These are phyloP conservation scores for Hemileia vastatrix DNA, from an alignment of 1,284 basidiomycete genomes.

Conservation along the genomic window DNA sequence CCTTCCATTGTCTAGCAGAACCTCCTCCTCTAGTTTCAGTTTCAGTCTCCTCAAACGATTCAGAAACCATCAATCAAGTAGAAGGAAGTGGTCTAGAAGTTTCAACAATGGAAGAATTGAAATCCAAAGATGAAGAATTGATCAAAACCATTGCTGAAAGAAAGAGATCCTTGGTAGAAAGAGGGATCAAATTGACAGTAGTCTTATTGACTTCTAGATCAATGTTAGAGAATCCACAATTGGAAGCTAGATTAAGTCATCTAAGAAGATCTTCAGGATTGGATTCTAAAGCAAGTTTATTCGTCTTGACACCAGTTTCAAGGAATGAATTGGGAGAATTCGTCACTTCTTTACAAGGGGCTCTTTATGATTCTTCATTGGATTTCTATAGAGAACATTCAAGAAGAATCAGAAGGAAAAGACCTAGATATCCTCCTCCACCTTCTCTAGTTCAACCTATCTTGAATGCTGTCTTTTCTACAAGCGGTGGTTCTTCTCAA, in stretches of 20 bases:
- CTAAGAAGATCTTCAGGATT: slow-evolving; percentile 76
- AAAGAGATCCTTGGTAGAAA: slow-evolving; percentile 66
- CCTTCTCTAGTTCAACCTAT: slow-evolving; percentile 50
- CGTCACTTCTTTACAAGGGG: slow-evolving; percentile 68
- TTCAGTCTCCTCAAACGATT: too few relatives aligned
- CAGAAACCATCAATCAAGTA: neutral
- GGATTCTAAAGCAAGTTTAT: slow-evolving; percentile 79
- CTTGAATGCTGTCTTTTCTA: too few relatives aligned
- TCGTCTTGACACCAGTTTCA: slow-evolving; percentile 84
- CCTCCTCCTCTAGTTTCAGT: too few relatives aligned
- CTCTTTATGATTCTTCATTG: slow-evolving; percentile 71
- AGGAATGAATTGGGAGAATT: slow-evolving; percentile 72
- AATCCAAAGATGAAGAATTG: slow-evolving; percentile 70
- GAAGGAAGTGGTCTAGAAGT: neutral
- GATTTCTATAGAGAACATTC: slow-evolving; percentile 88
- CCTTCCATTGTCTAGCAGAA: slow-evolving; percentile 75
- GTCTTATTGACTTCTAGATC: slow-evolving; percentile 76
- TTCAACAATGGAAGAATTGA: neutral
- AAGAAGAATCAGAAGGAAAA: slow-evolving; percentile 77
- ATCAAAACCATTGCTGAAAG: slow-evolving; percentile 65
- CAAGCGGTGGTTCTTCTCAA: slow-evolving; percentile 38
- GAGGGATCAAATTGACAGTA: slow-evolving; percentile 84
- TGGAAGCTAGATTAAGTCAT: slow-evolving; percentile 72
- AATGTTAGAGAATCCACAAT: slow-evolving; percentile 67
- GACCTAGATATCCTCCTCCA: slow-evolving; percentile 58